Percentiles rank a stretch among this genome's conserved stretches.
These are phyloP conservation scores for Penicillium sp. DNA, from an alignment of 2,329 filamentous ascomycete species.

Conservation along the genomic window DNA sequence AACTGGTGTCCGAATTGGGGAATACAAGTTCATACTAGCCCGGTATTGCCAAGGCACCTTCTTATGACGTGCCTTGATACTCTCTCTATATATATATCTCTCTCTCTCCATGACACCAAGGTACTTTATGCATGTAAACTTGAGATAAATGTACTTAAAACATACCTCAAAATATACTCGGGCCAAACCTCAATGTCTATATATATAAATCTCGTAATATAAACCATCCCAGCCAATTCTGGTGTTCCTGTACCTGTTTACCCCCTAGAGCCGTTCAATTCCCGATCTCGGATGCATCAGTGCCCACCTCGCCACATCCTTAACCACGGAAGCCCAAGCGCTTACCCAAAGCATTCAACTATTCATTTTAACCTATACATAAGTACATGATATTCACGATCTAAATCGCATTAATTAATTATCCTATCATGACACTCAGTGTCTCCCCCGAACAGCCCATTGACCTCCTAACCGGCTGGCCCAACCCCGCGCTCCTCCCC, in stretches of 20 bases:
- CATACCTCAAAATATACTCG: not conserved
- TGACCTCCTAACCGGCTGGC: conserved; percentile 48
- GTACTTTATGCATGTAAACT: not conserved
- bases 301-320: not conserved
- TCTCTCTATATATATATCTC: not conserved
- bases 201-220: not conserved
- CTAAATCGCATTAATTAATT: too few species aligned
- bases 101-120: not conserved
- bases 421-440: conserved; percentile 7
- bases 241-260: not conserved
- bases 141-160: not conserved
- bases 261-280: not conserved
- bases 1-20: not conserved
- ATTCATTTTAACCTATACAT: not conserved
- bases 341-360: not conserved
- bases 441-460: conserved; percentile 27
- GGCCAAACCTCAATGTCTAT: not conserved
- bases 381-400: not conserved
- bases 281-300: conserved; percentile 12
- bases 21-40: conserved; percentile 1
- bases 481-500: conserved; percentile 62
- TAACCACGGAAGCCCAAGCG: not conserved
- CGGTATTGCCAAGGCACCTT: not conserved
- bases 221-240: not conserved
- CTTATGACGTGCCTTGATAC: not conserved